Evolutionary conservation across 768 basidiomycete genomes (phyloP).

Genomic region (Lactifluus rugatus): DNA sequence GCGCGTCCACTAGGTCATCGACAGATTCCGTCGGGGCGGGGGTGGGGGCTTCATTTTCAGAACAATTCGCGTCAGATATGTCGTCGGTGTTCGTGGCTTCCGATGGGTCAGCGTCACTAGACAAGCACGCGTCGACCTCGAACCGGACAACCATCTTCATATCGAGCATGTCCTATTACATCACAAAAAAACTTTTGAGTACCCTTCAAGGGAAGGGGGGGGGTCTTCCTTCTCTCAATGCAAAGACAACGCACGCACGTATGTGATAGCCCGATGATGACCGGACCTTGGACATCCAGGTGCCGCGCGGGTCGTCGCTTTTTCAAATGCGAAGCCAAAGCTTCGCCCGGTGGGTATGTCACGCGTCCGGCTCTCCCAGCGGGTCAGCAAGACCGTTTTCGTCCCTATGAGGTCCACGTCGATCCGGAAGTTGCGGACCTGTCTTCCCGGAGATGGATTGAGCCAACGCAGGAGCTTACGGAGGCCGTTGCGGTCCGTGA

Average conservation of each 20-base stretch:
- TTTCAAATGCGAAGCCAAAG: constrained; percentile 57
- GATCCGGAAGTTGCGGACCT: constrained; percentile 52
- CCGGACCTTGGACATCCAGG: constrained; percentile 42
- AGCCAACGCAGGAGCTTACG: constrained; percentile 56
- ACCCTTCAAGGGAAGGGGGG: not conserved
- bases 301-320: constrained; percentile 39
- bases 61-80: not conserved
- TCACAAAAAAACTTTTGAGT: not conserved
- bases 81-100: not conserved
- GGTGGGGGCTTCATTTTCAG: too few species aligned
- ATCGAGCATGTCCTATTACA: constrained; percentile 44
- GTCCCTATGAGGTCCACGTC: constrained; percentile 54
- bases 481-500: constrained; percentile 61
- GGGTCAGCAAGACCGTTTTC: constrained; percentile 49
- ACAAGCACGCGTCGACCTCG: constrained; percentile 38
- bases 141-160: constrained; percentile 52
- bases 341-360: constrained; percentile 26
- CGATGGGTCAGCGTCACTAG: not conserved
- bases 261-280: constrained; percentile 54
- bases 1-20: constrained; percentile 21
- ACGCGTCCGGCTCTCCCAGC: constrained; percentile 40
- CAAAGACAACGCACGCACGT: constrained; percentile 43
- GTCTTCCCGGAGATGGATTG: constrained; percentile 21
- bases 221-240: not conserved
- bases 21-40: too few species aligned